These are phyloP conservation scores for Pichia thaimueangensis DNA, from an alignment of 805 yeast genomes.

Conservation along the genomic window DNA sequence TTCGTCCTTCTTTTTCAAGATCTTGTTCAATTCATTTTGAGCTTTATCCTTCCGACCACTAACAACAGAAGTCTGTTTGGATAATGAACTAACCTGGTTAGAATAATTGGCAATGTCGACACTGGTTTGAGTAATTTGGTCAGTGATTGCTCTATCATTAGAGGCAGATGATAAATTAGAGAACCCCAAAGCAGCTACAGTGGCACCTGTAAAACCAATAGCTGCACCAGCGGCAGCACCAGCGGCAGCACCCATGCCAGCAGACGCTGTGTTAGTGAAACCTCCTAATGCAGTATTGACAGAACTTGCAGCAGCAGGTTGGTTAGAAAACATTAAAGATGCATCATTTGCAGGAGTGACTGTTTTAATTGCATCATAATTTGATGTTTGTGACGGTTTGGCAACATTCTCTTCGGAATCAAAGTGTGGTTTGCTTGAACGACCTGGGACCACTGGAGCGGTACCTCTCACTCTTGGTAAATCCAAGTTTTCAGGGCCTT, in stretches of 20 bases:
- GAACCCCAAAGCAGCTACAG: background rate
- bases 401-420: slow-evolving; percentile 17
- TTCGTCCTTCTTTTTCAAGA: slow-evolving; percentile 59
- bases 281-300: no score
- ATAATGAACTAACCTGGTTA: slow-evolving; percentile 73
- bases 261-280: slow-evolving; percentile 8
- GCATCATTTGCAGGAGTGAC: slow-evolving; percentile 4
- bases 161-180: slow-evolving; percentile 1
- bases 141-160: slow-evolving; percentile 30
- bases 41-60: slow-evolving; percentile 69
- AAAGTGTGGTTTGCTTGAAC: slow-evolving; percentile 31
- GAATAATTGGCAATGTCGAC: slow-evolving; percentile 83
- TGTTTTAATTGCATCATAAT: slow-evolving; percentile 43
- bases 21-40: slow-evolving; percentile 67
- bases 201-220: slow-evolving; percentile 8
- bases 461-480: slow-evolving; percentile 17
- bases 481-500: slow-evolving; percentile 31
- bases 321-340: slow-evolving; percentile 12
- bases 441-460: slow-evolving; percentile 32
- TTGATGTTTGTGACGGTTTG: slow-evolving; percentile 26
- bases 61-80: slow-evolving; percentile 64
- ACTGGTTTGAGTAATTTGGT: slow-evolving; percentile 69
- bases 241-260: background rate
- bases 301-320: slow-evolving; percentile 13
- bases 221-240: slow-evolving; percentile 10